A percentile compares a stretch with the other conserved stretches of the same genome.
Conservation (phyloP, 495 filamentous ascomycete genomes). For the Talaromyces wortmannii region DNA sequence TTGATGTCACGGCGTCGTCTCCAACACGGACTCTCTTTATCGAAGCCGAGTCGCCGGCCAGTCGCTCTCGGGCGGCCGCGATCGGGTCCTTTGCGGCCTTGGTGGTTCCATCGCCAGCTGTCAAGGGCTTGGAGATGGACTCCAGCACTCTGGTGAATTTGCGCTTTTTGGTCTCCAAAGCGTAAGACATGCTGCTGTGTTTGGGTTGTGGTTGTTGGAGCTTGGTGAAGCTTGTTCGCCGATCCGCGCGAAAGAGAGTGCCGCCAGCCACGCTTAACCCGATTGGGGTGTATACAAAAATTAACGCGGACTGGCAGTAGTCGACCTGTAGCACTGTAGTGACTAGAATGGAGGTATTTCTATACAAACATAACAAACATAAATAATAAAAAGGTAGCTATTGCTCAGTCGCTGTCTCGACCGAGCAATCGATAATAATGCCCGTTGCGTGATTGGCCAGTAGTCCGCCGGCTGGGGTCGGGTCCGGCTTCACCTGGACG, state of each 20-base stretch:
- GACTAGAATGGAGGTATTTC: too few species aligned
- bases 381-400: background rate
- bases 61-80: conserved; percentile 20
- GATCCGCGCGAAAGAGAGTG: background rate
- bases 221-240: background rate
- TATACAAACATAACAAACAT: background rate
- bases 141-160: conserved; percentile 54
- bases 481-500: background rate
- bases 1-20: conserved; percentile 10
- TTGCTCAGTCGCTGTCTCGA: too few species aligned
- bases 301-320: too few species aligned
- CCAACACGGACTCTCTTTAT: conserved; percentile 33
- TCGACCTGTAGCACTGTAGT: too few species aligned
- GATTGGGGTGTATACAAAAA: background rate
- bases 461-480: background rate
- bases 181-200: conserved; percentile 37
- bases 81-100: conserved; percentile 18
- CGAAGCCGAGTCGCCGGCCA: conserved; percentile 19
- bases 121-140: conserved; percentile 36
- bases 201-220: background rate
- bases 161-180: conserved; percentile 45
- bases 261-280: background rate
- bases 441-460: conserved; percentile 1
- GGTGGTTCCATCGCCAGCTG: conserved; percentile 8
- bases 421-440: background rate